Evolutionary conservation across 2,329 filamentous ascomycete species (phyloP), one percentile per base, ranked within the genome.

Genomic region (Dactylellina haptotyla): DNA sequence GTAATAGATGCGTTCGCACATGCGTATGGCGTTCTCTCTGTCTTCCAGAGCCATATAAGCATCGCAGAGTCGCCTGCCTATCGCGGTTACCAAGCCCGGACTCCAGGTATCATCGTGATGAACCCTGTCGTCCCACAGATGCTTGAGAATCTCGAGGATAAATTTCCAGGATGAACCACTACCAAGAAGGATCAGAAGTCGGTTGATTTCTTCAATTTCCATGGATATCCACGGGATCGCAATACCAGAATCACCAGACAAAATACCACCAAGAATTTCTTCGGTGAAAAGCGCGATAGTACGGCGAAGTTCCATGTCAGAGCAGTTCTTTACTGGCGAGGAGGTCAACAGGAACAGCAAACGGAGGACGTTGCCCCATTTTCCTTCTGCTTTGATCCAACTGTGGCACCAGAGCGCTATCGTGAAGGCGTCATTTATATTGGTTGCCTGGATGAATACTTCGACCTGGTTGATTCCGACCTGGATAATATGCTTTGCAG

Each of bases 201-300:
- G 12, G 37, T 41, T 41, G 37, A 41, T 41, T 41, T 41, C 37
- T 41, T 6, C 10, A 9, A 41, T 41, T 4, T 9, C 12, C 37
- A 41, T 41, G 5, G 37, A 14, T 16, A 16, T 41, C 37, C 37
- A 41, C 12, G 37, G 18, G 37, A 41, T 16, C 4, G 20, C 53
- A 12, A 41, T 43, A n/a, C 53, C 53, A 3, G 32, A 41, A 20
- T 54, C 50, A 16, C 34, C 43, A 16, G 34, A 57, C 3, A 57
- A 34, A 43, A 43, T 57, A 16, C 53, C 28, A 20, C 34, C 32
- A 23, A 57, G 53, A 16, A 57, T 57, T 10, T 43, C 34, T 39
- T 57, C 32, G 14, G 53, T 57, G 14, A 57, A 57, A 1, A 34
- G 18, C 28, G 53, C n/a, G 34, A 57, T 57, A 12, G 53, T 57